These are phyloP conservation scores for Claviceps humidiphila DNA, from an alignment of 2,329 filamentous ascomycete genomes.

Conservation along the genomic window DNA sequence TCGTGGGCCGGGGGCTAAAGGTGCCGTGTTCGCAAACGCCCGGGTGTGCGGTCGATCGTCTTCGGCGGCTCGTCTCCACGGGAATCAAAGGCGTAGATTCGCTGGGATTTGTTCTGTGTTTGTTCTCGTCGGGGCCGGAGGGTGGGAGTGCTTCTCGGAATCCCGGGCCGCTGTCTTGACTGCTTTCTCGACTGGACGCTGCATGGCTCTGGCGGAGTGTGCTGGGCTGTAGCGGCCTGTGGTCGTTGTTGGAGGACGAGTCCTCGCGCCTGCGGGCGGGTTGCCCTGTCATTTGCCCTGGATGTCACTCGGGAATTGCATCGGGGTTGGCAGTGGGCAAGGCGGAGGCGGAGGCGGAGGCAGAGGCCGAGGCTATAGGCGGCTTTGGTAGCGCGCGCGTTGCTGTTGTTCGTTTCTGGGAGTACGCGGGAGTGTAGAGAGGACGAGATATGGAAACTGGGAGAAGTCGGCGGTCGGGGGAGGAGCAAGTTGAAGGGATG, in stretches of 20 bases:
- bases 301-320: neutral
- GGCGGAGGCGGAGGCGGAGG: neutral
- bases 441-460: neutral
- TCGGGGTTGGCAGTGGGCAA: neutral
- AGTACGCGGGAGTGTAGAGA: neutral
- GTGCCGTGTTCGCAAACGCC: constrained; percentile 58
- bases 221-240: constrained; percentile 31
- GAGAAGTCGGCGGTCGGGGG: no score
- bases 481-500: no score
- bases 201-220: constrained; percentile 32
- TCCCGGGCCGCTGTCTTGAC: constrained; percentile 8
- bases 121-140: constrained; percentile 6
- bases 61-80: neutral
- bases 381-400: neutral
- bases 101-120: constrained; percentile 14
- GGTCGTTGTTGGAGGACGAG: constrained; percentile 17
- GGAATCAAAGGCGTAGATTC: constrained; percentile 40
- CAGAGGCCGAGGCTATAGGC: neutral
- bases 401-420: neutral
- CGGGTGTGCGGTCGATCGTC: constrained; percentile 16
- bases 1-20: constrained; percentile 55
- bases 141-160: constrained; percentile 5
- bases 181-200: constrained; percentile 12
- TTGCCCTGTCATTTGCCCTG: constrained; percentile 13
- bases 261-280: constrained; percentile 17